Conservation (phyloP, 2,329 filamentous ascomycete genomes). For the Davidsoniella neocaledoniae region DNA sequence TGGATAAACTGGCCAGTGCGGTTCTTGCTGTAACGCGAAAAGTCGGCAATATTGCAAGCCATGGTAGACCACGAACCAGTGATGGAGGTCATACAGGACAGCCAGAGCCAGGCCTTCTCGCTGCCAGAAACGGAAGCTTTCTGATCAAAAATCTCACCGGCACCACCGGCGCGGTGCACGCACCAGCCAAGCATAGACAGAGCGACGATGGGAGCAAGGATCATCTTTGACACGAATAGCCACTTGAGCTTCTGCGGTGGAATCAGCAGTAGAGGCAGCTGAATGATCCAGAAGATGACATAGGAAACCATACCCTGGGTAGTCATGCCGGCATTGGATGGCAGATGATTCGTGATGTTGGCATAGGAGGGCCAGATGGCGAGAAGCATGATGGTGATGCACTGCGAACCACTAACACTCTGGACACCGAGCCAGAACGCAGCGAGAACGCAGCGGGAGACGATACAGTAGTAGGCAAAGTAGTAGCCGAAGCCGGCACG, state of each 20-base stretch:
- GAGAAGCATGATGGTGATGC: conserved; percentile 17
- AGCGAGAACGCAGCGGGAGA: conserved; percentile 24
- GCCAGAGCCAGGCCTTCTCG: conserved; percentile 23
- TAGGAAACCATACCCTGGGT: conserved; percentile 25
- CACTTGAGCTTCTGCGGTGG: conserved; percentile 26
- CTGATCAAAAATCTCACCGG: conserved; percentile 13
- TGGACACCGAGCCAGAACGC: conserved; percentile 31
- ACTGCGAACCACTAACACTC: conserved; percentile 19
- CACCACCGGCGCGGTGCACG: conserved; percentile 8
- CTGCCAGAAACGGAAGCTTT: conserved; percentile 18
- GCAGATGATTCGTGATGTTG: conserved; percentile 24
- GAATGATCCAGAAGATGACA: conserved; percentile 30
- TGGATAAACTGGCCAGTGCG: conserved; percentile 29
- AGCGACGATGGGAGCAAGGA: conserved; percentile 13
- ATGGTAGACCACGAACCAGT: conserved; percentile 32
- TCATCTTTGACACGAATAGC: conserved; percentile 26
- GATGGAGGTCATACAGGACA: conserved; percentile 29
- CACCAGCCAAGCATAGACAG: conserved; percentile 25
- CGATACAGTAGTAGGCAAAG: conserved; percentile 24
- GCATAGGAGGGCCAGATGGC: conserved; percentile 26
- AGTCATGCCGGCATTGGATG: conserved; percentile 19
- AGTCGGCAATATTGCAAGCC: conserved; percentile 32
- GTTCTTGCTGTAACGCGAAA: conserved; percentile 22
- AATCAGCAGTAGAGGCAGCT: conserved; percentile 28
- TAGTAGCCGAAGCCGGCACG: conserved; percentile 26